Evolutionary conservation across 2,329 filamentous ascomycete genomes (phyloP).

Genomic region (Tolypocladium ovalisporum): DNA sequence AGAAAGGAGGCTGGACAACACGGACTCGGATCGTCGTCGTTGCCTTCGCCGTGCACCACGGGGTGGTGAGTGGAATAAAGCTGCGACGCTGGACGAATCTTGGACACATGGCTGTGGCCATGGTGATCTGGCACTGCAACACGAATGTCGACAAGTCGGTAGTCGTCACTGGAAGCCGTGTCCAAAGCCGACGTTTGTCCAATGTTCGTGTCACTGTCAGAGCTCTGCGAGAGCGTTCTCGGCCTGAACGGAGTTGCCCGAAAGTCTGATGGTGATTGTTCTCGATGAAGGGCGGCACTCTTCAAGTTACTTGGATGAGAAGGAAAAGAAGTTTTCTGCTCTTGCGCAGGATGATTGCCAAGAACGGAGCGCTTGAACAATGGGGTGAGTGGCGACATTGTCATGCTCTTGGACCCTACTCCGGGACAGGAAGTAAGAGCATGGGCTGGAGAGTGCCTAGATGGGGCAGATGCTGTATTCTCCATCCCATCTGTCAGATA

Average conservation of each 20-base stretch:
- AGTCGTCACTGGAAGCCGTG: background rate
- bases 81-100: constrained; percentile 14
- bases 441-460: background rate
- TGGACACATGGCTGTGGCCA: constrained; percentile 12
- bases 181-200: background rate
- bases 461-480: constrained; percentile 1
- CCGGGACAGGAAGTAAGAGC: background rate
- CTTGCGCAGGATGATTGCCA: background rate
- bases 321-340: background rate
- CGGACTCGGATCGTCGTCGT: constrained; percentile 11
- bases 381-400: background rate
- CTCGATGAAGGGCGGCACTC: constrained; percentile 6
- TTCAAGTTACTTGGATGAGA: background rate
- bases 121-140: constrained; percentile 3
- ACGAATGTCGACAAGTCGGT: background rate
- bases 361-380: background rate
- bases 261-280: background rate
- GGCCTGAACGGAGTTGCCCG: background rate
- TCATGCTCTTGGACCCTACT: background rate
- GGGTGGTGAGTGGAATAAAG: constrained; percentile 5
- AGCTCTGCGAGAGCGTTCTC: background rate
- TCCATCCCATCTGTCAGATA: constrained; percentile 2
- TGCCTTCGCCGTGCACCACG: background rate
- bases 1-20: constrained; percentile 6
- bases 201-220: background rate